Conservation (phyloP, 169 alveolate genomes). For the Eimeria brunetti region DNA sequence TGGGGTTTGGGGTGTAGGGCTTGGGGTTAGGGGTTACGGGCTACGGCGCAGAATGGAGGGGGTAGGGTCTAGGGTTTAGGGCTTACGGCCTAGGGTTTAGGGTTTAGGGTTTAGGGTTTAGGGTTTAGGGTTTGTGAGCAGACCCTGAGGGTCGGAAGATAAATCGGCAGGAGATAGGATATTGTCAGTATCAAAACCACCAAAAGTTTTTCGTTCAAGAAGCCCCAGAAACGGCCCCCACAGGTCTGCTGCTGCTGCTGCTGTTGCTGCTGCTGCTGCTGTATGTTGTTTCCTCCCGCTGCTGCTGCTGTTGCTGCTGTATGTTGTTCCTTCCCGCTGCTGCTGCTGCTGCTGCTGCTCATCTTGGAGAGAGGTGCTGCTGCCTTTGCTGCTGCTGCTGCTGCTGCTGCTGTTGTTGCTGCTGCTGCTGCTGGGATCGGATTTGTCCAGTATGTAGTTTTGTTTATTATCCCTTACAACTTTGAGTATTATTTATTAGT, state of each 20-base stretch:
- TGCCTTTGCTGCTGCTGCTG: neutral
- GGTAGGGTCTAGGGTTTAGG: too few relatives aligned
- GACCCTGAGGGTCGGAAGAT: too few relatives aligned
- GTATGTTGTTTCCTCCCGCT: neutral
- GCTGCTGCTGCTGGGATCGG: neutral
- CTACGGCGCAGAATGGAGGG: too few relatives aligned
- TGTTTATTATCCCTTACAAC: neutral
- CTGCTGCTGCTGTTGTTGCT: neutral
- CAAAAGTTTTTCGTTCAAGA: too few relatives aligned
- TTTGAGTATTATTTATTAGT: too few relatives aligned
- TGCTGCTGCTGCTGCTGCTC: neutral
- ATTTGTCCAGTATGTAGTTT: neutral
- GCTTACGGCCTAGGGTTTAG: slow-evolving; percentile 30
- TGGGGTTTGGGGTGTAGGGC: too few relatives aligned
- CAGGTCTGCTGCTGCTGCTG: slow-evolving; percentile 8
- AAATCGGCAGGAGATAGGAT: too few relatives aligned
- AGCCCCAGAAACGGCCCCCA: too few relatives aligned
- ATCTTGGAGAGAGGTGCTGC: neutral
- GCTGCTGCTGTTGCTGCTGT: neutral
- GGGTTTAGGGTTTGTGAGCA: slow-evolving; percentile 6
- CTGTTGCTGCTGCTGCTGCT: neutral
- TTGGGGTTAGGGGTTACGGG: too few relatives aligned
- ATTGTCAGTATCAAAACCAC: too few relatives aligned
- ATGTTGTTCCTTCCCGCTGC: neutral
- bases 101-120: slow-evolving; percentile 21